Conservation (phyloP, 192 early-diverging fungal species). For the Irineochytrium annulatum region DNA sequence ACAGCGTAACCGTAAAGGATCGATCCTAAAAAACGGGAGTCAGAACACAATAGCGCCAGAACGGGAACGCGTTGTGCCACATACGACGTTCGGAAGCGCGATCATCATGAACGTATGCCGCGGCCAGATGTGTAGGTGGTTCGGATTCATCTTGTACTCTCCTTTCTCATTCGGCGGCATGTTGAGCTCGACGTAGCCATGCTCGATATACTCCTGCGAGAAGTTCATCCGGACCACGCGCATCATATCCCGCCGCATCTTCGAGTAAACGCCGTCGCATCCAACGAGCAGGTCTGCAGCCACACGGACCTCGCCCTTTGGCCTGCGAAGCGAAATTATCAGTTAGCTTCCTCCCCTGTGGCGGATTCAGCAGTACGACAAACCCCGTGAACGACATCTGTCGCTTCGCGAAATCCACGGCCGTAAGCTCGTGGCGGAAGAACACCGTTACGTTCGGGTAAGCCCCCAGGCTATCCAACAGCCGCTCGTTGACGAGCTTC, state of each 20-base stretch:
- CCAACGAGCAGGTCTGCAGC: slow-evolving; percentile 79
- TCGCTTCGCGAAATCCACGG: slow-evolving; percentile 71
- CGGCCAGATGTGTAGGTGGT: slow-evolving; percentile 98
- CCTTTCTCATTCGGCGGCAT: slow-evolving; percentile 66
- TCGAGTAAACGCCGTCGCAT: slow-evolving; percentile 84
- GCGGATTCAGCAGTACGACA: too few relatives aligned
- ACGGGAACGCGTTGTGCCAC: slow-evolving; percentile 9
- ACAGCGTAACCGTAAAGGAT: slow-evolving; percentile 93
- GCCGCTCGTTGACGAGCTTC: slow-evolving; percentile 70
- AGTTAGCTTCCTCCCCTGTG: too few relatives aligned
- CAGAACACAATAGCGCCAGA: background rate
- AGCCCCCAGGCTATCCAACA: slow-evolving; percentile 70
- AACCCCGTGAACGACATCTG: slow-evolving; percentile 43
- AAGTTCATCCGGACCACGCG: slow-evolving; percentile 74
- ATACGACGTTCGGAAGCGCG: slow-evolving; percentile 86
- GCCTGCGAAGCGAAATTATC: slow-evolving; percentile 14
- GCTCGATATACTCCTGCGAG: slow-evolving; percentile 84
- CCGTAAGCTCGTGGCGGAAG: slow-evolving; percentile 69
- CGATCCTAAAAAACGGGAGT: slow-evolving; percentile 55
- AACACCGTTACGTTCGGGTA: slow-evolving; percentile 65
- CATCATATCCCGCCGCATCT: slow-evolving; percentile 78
- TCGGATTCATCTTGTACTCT: slow-evolving; percentile 80
- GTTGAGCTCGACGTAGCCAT: slow-evolving; percentile 86
- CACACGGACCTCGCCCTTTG: slow-evolving; percentile 40
- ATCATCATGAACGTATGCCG: slow-evolving; percentile 96